Percentiles rank a stretch among this genome's conserved stretches.
Conservation (phyloP, 2,329 filamentous ascomycete species). For the Cryphonectria japonica region DNA sequence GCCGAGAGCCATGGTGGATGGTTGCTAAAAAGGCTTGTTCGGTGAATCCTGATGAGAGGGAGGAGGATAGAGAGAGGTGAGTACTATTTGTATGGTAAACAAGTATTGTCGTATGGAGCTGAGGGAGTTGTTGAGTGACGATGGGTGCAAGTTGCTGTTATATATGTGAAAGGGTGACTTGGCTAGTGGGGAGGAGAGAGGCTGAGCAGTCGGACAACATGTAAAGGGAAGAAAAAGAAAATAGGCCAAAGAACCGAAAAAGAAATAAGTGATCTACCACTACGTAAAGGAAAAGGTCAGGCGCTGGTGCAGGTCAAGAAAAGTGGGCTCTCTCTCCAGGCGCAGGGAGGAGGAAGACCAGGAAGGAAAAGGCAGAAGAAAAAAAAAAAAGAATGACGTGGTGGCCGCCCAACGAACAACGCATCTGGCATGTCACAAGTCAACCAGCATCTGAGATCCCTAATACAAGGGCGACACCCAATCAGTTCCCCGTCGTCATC, state of each 20-base stretch:
- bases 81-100: not conserved
- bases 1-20: constrained; percentile 52
- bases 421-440: not conserved
- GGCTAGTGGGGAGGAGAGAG: not conserved
- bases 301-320: no score
- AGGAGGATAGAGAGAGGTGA: not conserved
- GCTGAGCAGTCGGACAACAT: not conserved
- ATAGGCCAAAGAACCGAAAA: not conserved
- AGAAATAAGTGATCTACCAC: not conserved
- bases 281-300: not conserved
- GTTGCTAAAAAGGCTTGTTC: not conserved
- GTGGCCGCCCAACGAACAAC: not conserved
- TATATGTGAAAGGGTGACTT: not conserved
- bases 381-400: not conserved
- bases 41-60: not conserved
- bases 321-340: no score
- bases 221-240: not conserved
- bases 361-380: not conserved
- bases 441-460: not conserved
- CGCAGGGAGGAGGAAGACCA: no score
- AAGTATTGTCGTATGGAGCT: not conserved
- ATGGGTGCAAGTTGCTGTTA: no score
- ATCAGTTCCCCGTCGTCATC: not conserved
- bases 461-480: not conserved
- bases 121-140: no score